Conservation (phyloP, 192 early-diverging fungal species). For the Backusella tarrabulga region DNA sequence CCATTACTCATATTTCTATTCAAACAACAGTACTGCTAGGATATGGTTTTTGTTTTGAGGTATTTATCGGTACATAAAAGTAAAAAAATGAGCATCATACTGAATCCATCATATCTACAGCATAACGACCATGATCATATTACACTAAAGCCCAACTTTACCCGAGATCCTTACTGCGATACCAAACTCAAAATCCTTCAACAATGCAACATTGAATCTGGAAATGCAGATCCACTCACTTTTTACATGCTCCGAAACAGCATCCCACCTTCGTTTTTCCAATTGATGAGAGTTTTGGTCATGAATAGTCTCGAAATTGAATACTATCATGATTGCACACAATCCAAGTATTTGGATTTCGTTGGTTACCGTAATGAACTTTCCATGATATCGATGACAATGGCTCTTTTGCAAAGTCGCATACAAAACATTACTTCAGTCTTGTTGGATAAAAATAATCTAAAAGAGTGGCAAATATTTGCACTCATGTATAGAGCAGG, state of each 20-base stretch:
- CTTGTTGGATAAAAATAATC: neutral
- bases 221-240: slow-evolving; percentile 26
- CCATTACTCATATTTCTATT: neutral
- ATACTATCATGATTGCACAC: neutral
- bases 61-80: neutral
- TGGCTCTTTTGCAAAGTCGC: slow-evolving; percentile 44
- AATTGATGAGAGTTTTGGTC: slow-evolving; percentile 62
- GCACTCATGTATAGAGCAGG: slow-evolving; percentile 53
- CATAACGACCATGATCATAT: slow-evolving; percentile 57
- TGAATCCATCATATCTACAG: slow-evolving; percentile 2
- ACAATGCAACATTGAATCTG: slow-evolving; percentile 27
- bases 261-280: slow-evolving; percentile 47
- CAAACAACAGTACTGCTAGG: slow-evolving; percentile 50
- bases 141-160: slow-evolving; percentile 60
- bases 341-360: slow-evolving; percentile 27
- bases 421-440: slow-evolving; percentile 10
- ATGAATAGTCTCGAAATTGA: slow-evolving; percentile 57
- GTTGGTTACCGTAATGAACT: slow-evolving; percentile 59
- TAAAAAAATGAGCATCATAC: neutral
- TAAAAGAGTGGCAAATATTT: slow-evolving; percentile 39
- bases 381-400: slow-evolving; percentile 47
- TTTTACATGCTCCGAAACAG: slow-evolving; percentile 45
- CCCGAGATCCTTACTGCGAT: slow-evolving; percentile 47
- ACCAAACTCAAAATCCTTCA: slow-evolving; percentile 47
- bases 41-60: slow-evolving; percentile 65